phyloP scores from a whole-genome alignment of 495 filamentous ascomycete genomes.

The Chaetomidium leptoderma region DNA sequence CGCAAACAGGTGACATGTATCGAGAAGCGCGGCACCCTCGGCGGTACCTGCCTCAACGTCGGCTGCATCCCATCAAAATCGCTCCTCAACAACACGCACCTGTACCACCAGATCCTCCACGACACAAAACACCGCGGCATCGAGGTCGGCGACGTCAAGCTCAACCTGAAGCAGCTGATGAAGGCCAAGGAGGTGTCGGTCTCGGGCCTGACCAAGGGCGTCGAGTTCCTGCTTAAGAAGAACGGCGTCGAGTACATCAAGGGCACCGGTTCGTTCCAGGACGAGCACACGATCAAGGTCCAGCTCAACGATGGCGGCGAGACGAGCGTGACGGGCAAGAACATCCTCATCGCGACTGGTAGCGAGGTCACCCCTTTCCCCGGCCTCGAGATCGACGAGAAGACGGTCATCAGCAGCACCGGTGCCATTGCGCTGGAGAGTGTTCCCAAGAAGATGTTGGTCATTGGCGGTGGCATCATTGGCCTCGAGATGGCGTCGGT shows the following conservation, averaged over 20 bases:
- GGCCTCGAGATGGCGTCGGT: conserved; percentile 99
- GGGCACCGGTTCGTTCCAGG: conserved; percentile 79
- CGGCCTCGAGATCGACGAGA: conserved; percentile 91
- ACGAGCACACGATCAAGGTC: conserved; percentile 88
- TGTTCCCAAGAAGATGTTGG: conserved; percentile 95
- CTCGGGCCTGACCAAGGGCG: conserved; percentile 84
- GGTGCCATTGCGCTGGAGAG: conserved; percentile 83
- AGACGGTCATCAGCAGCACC: conserved; percentile 93
- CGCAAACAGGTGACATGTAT: conserved; percentile 82
- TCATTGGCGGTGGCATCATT: conserved; percentile 98
- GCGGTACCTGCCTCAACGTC: conserved; percentile 97
- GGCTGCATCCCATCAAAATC: conserved; percentile 99
- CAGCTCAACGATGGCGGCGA: conserved; percentile 87
- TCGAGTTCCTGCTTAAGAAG: conserved; percentile 98
- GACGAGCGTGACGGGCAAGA: conserved; percentile 77
- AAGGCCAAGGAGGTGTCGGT: conserved; percentile 95
- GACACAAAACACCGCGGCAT: conserved; percentile 97
- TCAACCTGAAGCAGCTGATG: conserved; percentile 94
- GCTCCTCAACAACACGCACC: conserved; percentile 97
- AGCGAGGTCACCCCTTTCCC: conserved; percentile 94
- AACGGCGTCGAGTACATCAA: conserved; percentile 96
- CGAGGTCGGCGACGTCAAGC: conserved; percentile 86
- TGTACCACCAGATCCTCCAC: conserved; percentile 96
- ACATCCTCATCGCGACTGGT: conserved; percentile 95
- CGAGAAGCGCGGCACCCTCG: conserved; percentile 93